Percentiles rank a stretch among this genome's conserved stretches.
Evolutionary conservation across 202 grass and related monocot genomes (phyloP).

Genomic region (Schoenoplectus tabernaemontani): DNA sequence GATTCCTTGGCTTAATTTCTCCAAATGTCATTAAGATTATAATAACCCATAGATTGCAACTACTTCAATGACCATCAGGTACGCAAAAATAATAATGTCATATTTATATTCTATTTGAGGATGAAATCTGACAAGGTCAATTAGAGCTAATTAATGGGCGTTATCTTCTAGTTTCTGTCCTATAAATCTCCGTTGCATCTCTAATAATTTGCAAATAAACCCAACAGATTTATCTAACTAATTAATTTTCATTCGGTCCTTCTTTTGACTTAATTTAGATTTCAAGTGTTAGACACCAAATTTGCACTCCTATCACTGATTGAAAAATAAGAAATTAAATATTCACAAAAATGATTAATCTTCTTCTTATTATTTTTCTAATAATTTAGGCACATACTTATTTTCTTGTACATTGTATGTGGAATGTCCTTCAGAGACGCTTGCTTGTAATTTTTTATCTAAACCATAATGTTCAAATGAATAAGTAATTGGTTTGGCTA

Average conservation of each 20-base stretch:
- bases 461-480: background rate
- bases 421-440: background rate
- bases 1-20: conserved; percentile 21
- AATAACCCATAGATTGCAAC: background rate
- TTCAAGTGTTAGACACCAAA: background rate
- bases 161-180: background rate
- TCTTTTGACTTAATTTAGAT: background rate
- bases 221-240: background rate
- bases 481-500: conserved; percentile 1
- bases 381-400: background rate
- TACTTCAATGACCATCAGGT: conserved; percentile 17
- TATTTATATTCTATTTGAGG: background rate
- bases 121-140: conserved; percentile 11
- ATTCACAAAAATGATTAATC: background rate
- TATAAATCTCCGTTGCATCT: background rate
- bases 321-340: background rate
- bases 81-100: background rate
- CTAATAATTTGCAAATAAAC: background rate
- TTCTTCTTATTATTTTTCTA: background rate
- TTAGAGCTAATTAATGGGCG: conserved; percentile 5
- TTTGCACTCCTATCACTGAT: background rate
- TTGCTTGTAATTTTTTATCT: background rate
- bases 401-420: background rate
- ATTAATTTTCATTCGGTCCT: background rate
- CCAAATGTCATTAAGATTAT: conserved; percentile 1